phyloP scores from a whole-genome alignment of 257 asterid species.

The Cinchona pubescens region DNA sequence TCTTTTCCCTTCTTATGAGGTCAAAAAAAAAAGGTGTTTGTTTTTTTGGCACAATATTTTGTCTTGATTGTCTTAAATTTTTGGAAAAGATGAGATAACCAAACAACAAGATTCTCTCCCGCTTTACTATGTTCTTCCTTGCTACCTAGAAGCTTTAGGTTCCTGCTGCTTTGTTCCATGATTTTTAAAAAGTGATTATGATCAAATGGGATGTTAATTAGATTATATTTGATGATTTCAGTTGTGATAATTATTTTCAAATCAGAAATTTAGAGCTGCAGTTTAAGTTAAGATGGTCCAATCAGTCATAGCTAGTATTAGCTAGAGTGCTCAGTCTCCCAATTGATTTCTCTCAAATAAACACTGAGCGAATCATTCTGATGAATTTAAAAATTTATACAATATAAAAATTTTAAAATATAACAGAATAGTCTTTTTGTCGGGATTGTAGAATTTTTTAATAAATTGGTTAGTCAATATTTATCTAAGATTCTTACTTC shows the following conservation, averaged over 20 bases:
- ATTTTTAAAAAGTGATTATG: not conserved
- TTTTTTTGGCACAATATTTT: constrained; percentile 19
- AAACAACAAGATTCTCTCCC: constrained; percentile 17
- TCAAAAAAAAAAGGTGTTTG: constrained; percentile 39
- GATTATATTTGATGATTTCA: not conserved
- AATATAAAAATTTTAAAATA: too few species aligned
- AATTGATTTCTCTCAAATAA: not conserved
- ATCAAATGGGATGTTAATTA: not conserved
- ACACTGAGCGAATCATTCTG: too few species aligned
- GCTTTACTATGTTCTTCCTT: not conserved
- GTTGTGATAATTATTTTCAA: not conserved
- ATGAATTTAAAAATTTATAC: too few species aligned
- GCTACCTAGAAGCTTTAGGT: not conserved
- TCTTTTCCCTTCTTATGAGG: not conserved
- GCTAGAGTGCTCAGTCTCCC: not conserved
- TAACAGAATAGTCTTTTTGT: too few species aligned
- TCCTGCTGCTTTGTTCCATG: not conserved
- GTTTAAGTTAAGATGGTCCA: not conserved
- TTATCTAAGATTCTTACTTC: not conserved
- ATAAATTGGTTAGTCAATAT: not conserved
- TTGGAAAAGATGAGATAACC: constrained; percentile 15
- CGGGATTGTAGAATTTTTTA: too few species aligned
- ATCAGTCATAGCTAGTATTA: not conserved
- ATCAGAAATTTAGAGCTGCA: not conserved
- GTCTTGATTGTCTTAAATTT: constrained; percentile 13